Conservation (phyloP, 1,284 basidiomycete genomes). For the Rhodotorula sp. region DNA sequence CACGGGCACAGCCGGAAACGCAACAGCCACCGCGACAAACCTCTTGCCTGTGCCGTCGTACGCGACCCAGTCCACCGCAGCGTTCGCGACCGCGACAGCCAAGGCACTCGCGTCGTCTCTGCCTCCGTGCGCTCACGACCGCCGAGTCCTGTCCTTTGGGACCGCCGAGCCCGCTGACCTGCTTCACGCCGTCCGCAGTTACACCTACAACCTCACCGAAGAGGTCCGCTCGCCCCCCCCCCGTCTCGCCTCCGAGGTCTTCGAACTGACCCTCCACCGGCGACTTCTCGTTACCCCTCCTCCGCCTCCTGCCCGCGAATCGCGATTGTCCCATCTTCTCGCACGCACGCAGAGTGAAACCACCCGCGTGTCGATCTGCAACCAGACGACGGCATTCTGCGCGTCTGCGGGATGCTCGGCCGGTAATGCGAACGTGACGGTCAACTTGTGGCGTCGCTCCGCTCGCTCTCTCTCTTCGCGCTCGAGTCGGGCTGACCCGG, state of each 20-base stretch:
- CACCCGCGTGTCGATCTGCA: constrained; percentile 28
- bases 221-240: constrained; percentile 15
- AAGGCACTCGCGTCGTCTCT: constrained; percentile 13
- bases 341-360: constrained; percentile 8
- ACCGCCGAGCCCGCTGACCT: too few relatives aligned
- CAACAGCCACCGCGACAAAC: background rate
- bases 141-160: too few relatives aligned
- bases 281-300: background rate
- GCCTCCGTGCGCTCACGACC: background rate
- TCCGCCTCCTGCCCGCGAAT: background rate
- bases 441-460: constrained; percentile 25
- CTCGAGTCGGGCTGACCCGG: background rate
- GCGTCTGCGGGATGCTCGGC: constrained; percentile 6
- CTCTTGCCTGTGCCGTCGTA: constrained; percentile 9
- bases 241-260: background rate
- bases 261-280: background rate
- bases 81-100: constrained; percentile 15
- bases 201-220: constrained; percentile 31
- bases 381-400: constrained; percentile 27
- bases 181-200: background rate
- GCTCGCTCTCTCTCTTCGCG: background rate
- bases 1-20: background rate
- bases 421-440: constrained; percentile 15
- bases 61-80: background rate
- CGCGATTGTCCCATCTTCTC: background rate